phyloP scores from a whole-genome alignment of 192 early-diverging fungal genomes.

The Rhizophagus sp. region DNA sequence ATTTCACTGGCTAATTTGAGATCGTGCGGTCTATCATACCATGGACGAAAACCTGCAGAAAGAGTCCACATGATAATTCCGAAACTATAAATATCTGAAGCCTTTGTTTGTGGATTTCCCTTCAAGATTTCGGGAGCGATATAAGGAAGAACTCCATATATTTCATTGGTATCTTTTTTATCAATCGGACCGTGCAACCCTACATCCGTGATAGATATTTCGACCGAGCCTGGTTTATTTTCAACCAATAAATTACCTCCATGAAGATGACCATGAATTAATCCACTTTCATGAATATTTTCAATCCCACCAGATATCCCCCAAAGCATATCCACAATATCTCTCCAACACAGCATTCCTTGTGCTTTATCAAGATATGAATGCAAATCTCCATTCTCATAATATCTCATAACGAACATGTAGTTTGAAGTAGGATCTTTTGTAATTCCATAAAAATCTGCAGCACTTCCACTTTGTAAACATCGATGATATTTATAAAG shows the following conservation, averaged over 20 bases:
- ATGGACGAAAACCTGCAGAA: constrained; percentile 37
- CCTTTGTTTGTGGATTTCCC: background rate
- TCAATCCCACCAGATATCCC: no score
- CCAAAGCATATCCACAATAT: background rate
- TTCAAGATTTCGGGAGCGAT: constrained; percentile 37
- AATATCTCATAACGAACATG: background rate
- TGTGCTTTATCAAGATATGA: background rate
- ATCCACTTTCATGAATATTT: background rate
- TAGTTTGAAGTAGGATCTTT: background rate
- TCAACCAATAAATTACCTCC: constrained; percentile 16
- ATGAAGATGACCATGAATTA: constrained; percentile 11
- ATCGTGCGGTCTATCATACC: constrained; percentile 32
- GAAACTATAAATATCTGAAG: constrained; percentile 42
- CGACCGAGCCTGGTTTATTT: background rate
- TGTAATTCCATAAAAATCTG: background rate
- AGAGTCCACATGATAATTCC: constrained; percentile 48
- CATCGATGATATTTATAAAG: background rate
- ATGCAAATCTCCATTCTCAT: background rate
- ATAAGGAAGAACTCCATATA: constrained; percentile 39
- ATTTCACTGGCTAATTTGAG: constrained; percentile 31
- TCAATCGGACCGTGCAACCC: background rate
- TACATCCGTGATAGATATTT: background rate
- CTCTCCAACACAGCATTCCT: background rate
- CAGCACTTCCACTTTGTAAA: background rate
- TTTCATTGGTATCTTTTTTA: background rate